phyloP scores from a whole-genome alignment of 2,329 filamentous ascomycete species.

The Botrytis tulipae region DNA sequence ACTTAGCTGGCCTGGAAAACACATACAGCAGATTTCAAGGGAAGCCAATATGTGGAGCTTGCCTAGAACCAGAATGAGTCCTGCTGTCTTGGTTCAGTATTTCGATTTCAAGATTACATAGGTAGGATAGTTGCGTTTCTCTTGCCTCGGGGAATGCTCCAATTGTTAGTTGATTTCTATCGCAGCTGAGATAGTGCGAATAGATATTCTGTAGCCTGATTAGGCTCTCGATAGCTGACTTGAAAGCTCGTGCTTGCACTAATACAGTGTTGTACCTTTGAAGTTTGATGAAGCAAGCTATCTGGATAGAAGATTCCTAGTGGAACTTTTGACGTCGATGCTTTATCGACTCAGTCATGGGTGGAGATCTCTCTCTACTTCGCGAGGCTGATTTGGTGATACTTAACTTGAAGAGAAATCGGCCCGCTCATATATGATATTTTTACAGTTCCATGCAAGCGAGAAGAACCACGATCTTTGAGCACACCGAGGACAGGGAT shows the following conservation, averaged over 20 bases:
- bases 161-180: neutral
- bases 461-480: neutral
- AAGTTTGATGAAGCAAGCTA: neutral
- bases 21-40: neutral
- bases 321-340: neutral
- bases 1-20: too few species aligned
- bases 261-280: rapidly evolving
- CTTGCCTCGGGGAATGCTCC: neutral
- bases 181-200: neutral
- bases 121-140: neutral
- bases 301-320: neutral
- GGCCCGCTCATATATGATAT: neutral
- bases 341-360: neutral
- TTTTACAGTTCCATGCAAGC: rapidly evolving
- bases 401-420: neutral
- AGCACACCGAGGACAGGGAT: neutral
- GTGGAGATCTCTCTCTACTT: neutral
- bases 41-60: neutral
- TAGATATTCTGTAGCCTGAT: rapidly evolving
- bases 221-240: neutral
- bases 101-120: neutral
- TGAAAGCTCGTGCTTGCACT: neutral
- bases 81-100: neutral
- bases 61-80: neutral
- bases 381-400: neutral